phyloP scores from a whole-genome alignment of 768 basidiomycete genomes.

The Naganishia randhawae region DNA sequence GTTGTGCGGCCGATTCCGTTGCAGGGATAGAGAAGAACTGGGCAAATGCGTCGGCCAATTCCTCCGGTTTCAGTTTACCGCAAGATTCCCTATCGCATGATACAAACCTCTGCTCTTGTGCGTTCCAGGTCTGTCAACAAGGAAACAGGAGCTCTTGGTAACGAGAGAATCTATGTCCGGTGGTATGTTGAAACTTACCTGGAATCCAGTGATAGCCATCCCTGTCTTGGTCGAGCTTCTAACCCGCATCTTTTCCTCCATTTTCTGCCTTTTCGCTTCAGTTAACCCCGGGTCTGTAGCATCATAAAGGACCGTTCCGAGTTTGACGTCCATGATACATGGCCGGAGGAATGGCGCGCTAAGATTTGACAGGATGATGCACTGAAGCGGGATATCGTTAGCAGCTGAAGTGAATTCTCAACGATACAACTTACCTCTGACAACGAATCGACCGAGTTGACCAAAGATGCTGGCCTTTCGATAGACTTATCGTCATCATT shows the following conservation, averaged over 20 bases:
- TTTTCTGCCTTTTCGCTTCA: slow-evolving; percentile 71
- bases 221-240: slow-evolving; percentile 76
- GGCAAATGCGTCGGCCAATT: slow-evolving; percentile 71
- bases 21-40: slow-evolving; percentile 65
- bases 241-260: slow-evolving; percentile 65
- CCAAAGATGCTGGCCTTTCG: no score
- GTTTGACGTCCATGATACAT: slow-evolving; percentile 85
- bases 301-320: slow-evolving; percentile 78
- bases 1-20: slow-evolving; percentile 20
- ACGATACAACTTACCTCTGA: not conserved
- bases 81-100: slow-evolving; percentile 64
- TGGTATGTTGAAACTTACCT: slow-evolving; percentile 57
- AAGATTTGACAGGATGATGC: slow-evolving; percentile 81
- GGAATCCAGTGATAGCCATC: slow-evolving; percentile 80
- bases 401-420: no score
- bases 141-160: not conserved
- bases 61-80: slow-evolving; percentile 63
- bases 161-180: not conserved
- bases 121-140: slow-evolving; percentile 22
- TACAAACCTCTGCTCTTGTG: not conserved
- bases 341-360: slow-evolving; percentile 69
- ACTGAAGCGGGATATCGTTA: no score
- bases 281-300: slow-evolving; percentile 48
- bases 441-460: no score
- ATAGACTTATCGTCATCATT: not conserved